These are phyloP conservation scores for Solanum pimpinellifolium DNA, from an alignment of 257 asterid genomes.

Conservation along the genomic window DNA sequence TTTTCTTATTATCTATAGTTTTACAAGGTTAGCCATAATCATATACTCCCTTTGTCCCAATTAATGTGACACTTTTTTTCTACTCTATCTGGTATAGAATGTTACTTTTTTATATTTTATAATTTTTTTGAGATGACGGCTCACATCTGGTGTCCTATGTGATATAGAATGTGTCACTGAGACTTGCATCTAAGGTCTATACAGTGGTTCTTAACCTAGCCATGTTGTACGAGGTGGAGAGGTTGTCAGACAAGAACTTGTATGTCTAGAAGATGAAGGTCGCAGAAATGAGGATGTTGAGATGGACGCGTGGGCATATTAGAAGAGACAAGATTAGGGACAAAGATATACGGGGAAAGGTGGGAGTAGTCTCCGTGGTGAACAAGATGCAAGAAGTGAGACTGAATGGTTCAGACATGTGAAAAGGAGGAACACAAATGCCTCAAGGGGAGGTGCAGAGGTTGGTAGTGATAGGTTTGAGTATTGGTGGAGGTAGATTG, in stretches of 20 bases:
- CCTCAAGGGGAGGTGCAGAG: neutral
- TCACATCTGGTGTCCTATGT: neutral
- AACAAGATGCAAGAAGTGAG: neutral
- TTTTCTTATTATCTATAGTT: neutral
- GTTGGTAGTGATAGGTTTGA: neutral
- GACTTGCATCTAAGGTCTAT: neutral
- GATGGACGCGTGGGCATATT: neutral
- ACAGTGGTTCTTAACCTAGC: neutral
- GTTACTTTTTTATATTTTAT: neutral
- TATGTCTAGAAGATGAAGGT: too few relatives aligned
- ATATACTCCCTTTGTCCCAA: neutral
- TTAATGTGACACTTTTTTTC: neutral
- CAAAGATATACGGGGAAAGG: too few relatives aligned
- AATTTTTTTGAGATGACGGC: neutral
- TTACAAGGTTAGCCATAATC: neutral
- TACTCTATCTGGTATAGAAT: neutral
- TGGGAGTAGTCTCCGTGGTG: too few relatives aligned
- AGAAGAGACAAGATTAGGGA: too few relatives aligned
- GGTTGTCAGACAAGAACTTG: neutral
- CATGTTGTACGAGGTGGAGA: neutral
- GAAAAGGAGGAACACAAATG: neutral
- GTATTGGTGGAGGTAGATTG: neutral
- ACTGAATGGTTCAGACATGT: neutral
- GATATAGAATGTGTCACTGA: neutral
- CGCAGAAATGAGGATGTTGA: neutral